Evolutionary conservation across 306 rosid species (phyloP).

Genomic region (Dryas alaskensis): DNA sequence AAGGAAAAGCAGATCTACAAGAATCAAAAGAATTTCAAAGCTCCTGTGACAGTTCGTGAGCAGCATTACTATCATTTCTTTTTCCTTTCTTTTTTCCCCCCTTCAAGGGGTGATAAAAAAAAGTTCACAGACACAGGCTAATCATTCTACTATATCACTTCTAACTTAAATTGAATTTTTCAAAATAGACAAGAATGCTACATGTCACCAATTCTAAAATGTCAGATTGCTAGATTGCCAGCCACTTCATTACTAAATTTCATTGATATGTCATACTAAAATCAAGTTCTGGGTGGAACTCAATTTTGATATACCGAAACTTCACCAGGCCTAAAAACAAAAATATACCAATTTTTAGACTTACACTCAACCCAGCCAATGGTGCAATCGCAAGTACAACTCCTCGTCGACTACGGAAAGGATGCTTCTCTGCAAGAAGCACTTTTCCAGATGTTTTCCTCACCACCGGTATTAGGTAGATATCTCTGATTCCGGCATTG

Average conservation of each 20-base stretch:
- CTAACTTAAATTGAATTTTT: neutral
- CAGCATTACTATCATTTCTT: neutral
- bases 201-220: neutral
- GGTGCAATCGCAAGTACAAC: conserved; percentile 82
- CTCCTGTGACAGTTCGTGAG: neutral
- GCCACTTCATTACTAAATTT: neutral
- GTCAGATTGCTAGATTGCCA: neutral
- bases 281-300: neutral
- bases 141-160: neutral
- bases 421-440: conserved; percentile 80
- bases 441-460: conserved; percentile 53
- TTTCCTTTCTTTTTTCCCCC: neutral
- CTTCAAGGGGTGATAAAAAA: neutral
- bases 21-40: conserved; percentile 8
- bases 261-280: neutral
- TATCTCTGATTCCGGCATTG: conserved; percentile 68
- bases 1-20: neutral
- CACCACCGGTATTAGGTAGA: conserved; percentile 55
- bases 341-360: conserved; percentile 30
- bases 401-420: conserved; percentile 78
- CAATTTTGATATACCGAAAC: neutral
- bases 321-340: conserved; percentile 13
- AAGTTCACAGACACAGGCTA: neutral
- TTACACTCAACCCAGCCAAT: conserved; percentile 71
- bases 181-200: neutral